Percentiles rank a stretch among this genome's conserved stretches.
These are phyloP conservation scores for Pisolithus thermaeus DNA, from an alignment of 1,284 basidiomycete genomes.

Conservation along the genomic window DNA sequence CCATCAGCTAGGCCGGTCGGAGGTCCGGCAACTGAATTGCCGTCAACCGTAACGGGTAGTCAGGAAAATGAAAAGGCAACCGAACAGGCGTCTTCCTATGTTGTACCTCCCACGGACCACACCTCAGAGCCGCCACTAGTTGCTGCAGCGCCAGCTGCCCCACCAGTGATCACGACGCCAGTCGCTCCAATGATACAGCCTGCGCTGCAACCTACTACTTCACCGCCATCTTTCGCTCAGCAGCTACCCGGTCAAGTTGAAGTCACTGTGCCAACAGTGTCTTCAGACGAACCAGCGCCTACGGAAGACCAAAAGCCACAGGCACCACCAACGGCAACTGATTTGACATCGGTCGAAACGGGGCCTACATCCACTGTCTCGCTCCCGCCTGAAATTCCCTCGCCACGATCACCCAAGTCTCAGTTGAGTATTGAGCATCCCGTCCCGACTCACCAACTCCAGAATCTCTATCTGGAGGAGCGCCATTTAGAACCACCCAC, in stretches of 20 bases:
- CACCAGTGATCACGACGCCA: too few relatives aligned
- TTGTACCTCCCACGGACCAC: not conserved
- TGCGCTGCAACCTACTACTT: too few relatives aligned
- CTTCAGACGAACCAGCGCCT: not conserved
- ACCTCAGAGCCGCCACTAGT: not conserved
- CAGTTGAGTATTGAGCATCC: slow-evolving; percentile 3
- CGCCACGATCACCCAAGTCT: slow-evolving; percentile 4
- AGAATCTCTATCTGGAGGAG: slow-evolving; percentile 22
- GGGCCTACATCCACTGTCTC: slow-evolving; percentile 6
- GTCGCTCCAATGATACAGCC: too few relatives aligned
- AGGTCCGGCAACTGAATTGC: not conserved
- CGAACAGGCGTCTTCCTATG: not conserved
- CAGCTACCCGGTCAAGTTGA: not conserved
- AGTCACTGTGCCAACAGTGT: too few relatives aligned
- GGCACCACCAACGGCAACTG: slow-evolving; percentile 20
- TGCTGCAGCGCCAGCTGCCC: too few relatives aligned
- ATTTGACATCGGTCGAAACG: slow-evolving; percentile 22
- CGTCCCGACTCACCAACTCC: slow-evolving; percentile 16
- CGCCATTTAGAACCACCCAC: not conserved
- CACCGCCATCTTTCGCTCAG: not conserved
- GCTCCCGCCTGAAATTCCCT: not conserved
- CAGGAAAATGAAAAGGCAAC: too few relatives aligned
- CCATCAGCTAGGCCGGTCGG: not conserved
- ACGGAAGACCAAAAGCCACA: slow-evolving; percentile 1
- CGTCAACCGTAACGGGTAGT: too few relatives aligned